These are phyloP conservation scores for Lactarius tabidus DNA, from an alignment of 768 basidiomycete genomes.

Conservation along the genomic window DNA sequence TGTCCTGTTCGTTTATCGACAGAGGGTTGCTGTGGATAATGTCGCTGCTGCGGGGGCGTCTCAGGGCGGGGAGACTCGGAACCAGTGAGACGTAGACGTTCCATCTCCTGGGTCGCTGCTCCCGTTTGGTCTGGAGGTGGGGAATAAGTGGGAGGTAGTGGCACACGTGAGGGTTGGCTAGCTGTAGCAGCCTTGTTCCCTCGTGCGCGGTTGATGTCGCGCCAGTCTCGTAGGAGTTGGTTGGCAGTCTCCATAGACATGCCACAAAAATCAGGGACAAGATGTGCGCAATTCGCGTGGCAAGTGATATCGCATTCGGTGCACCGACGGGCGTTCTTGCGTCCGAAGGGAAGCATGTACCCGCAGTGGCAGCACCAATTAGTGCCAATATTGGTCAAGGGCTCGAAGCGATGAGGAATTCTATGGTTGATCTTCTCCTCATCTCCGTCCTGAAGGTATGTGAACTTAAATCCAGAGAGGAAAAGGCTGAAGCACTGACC, in stretches of 20 bases:
- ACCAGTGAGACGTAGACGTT: constrained; percentile 26
- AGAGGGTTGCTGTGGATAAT: constrained; percentile 24
- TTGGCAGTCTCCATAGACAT: constrained; percentile 99
- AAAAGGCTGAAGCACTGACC: constrained; percentile 47
- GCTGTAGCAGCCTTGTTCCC: constrained; percentile 43
- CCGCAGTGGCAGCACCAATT: constrained; percentile 99
- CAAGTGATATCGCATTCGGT: constrained; percentile 96
- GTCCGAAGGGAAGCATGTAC: constrained; percentile 93
- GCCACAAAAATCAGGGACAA: constrained; percentile 98
- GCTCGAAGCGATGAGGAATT: constrained; percentile 97
- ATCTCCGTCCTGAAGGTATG: constrained; percentile 70
- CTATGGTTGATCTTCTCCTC: constrained; percentile 99
- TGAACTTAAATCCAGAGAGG: neutral
- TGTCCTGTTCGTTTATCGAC: constrained; percentile 25
- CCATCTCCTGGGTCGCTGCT: constrained; percentile 28
- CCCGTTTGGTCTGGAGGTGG: constrained; percentile 31
- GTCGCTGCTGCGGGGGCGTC: constrained; percentile 28
- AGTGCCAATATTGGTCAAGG: constrained; percentile 93
- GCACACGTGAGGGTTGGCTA: constrained; percentile 34
- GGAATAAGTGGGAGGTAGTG: constrained; percentile 33
- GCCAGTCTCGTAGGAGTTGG: constrained; percentile 82
- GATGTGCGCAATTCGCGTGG: constrained; percentile 95
- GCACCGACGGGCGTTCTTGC: constrained; percentile 95
- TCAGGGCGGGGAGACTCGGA: constrained; percentile 27
- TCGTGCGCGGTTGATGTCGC: constrained; percentile 80